These are phyloP conservation scores for Cladobotryum protrusum DNA, from an alignment of 2,329 filamentous ascomycete genomes.

Conservation along the genomic window DNA sequence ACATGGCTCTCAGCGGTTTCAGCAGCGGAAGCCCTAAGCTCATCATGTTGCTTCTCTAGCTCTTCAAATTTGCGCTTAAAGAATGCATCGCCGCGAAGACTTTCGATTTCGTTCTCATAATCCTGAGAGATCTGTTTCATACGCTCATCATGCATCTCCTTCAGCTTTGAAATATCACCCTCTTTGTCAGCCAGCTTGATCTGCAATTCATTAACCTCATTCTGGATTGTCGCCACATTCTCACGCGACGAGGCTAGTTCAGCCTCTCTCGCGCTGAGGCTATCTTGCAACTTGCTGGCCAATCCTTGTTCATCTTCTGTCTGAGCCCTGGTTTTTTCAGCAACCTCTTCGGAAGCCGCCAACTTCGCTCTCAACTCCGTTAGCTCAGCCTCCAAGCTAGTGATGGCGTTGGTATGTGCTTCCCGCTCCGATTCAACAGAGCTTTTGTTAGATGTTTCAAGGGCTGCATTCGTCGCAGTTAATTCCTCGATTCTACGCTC, in stretches of 20 bases:
- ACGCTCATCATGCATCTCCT: constrained; percentile 51
- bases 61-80: constrained; percentile 59
- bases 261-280: constrained; percentile 37
- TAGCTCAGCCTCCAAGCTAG: constrained; percentile 47
- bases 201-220: constrained; percentile 42
- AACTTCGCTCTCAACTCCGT: constrained; percentile 44
- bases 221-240: constrained; percentile 37
- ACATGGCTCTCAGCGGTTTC: constrained; percentile 34
- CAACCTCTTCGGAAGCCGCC: constrained; percentile 41
- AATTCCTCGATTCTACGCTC: constrained; percentile 52
- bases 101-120: constrained; percentile 60
- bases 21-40: constrained; percentile 34
- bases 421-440: constrained; percentile 40
- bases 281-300: constrained; percentile 33
- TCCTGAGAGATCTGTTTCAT: constrained; percentile 54
- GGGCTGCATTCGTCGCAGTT: constrained; percentile 37
- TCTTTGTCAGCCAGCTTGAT: constrained; percentile 43
- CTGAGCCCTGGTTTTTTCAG: constrained; percentile 36
- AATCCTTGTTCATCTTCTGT: constrained; percentile 38
- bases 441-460: constrained; percentile 40
- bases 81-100: constrained; percentile 55
- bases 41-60: constrained; percentile 51
- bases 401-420: constrained; percentile 39
- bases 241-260: constrained; percentile 41
- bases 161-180: constrained; percentile 43